Base-by-base conservation (phyloP, 352 stramenopile species). In the Phytophthora sansomeana region DNA sequence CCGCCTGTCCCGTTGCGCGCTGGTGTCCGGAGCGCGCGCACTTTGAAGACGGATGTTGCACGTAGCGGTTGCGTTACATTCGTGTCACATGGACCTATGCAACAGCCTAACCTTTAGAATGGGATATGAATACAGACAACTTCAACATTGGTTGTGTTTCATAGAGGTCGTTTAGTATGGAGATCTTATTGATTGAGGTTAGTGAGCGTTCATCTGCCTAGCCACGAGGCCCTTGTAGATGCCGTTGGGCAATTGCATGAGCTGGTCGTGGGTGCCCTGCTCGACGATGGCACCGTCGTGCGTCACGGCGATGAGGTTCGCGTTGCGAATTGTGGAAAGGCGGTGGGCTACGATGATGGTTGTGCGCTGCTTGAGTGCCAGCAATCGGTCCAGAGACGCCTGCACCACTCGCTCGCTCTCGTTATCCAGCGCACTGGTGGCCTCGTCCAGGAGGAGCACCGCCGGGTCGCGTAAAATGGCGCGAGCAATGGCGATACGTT, bases 211-310 rank as follows among this genome's bases (percentile, higher is more conserved):
- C 66, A 75, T 54, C 46, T 81, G 73, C 0, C 73, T 69, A 8
- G 48, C 69, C 19, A 81, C 73, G 17, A 81, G 65, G n/a, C 48
- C 54, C 56, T 74, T 75, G 67, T 91, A 91, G 16, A 87, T 68
- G 30, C 82, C 80, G 26, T 83, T 72, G 4, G 58, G 58, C 29
- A 82, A 51, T 26, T 65, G 56, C 54, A 92, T 84, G 6, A 92
- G 63, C 47, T 89, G 50, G 26, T 97, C 88, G 61, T 99, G 70
- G 8, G 70, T 75, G 6, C 70, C 70, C n/a, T 78, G 66, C 36
- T 78, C 70, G 6, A 78, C 70, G 38, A 75, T 78, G 6, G 65
- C 66, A 14, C 70, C 70, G 24, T 72, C 66, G n/a, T 72, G 52
- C 19, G 70, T 78, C 17, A 78, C 70, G 5, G 70, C 70, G 38